Evolutionary conservation across 306 rosid species (phyloP).

Genomic region (Lathyrus sativus): DNA sequence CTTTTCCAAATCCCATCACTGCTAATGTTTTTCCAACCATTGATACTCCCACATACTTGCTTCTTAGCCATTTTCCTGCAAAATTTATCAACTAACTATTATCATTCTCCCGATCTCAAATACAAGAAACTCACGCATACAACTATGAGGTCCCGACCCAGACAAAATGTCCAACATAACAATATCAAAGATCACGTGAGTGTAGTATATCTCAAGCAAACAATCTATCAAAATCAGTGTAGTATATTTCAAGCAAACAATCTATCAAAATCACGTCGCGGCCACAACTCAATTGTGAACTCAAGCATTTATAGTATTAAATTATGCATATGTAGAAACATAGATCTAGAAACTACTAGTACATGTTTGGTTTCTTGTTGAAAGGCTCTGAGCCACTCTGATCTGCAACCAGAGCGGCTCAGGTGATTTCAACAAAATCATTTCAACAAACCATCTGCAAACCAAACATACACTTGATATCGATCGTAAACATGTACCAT

Average conservation of each 20-base stretch:
- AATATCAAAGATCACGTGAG: not conserved
- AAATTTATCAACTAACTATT: not conserved
- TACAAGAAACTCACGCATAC: too few species aligned
- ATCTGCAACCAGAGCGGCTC: too few species aligned
- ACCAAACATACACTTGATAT: too few species aligned
- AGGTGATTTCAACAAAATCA: too few species aligned
- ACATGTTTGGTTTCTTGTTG: too few species aligned
- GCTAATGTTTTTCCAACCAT: conserved; percentile 91
- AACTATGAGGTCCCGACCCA: too few species aligned
- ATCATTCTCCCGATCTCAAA: not conserved
- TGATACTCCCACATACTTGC: conserved; percentile 92
- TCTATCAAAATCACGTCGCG: not conserved
- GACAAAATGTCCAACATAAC: too few species aligned
- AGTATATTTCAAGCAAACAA: not conserved
- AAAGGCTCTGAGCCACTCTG: too few species aligned
- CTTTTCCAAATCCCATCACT: conserved; percentile 90
- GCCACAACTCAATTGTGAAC: not conserved
- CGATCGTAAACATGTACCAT: not conserved
- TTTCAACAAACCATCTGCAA: too few species aligned
- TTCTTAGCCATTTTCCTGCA: conserved; percentile 82
- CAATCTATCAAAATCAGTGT: not conserved
- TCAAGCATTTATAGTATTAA: not conserved
- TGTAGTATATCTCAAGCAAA: not conserved
- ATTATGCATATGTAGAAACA: not conserved
- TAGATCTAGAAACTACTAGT: not conserved